Conservation (phyloP, 2,329 filamentous ascomycete species). For the Botrytis cinerea region DNA sequence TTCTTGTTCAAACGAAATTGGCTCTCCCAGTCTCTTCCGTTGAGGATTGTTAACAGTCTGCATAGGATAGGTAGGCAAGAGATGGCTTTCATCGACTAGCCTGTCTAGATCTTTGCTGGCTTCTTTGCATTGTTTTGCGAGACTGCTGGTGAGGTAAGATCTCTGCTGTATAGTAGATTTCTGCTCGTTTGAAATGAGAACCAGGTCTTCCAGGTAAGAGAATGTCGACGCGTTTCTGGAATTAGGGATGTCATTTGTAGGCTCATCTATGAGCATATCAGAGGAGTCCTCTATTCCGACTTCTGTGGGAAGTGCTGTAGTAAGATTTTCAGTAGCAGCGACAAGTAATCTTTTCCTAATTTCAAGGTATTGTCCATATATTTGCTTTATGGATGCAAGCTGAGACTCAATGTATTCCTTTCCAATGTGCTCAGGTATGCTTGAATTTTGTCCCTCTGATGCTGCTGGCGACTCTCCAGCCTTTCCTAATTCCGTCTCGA, state of each 20-base stretch:
- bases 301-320: slow-evolving; percentile 18
- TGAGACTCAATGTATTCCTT: slow-evolving; percentile 32
- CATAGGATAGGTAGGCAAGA: slow-evolving; percentile 56
- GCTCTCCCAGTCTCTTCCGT: slow-evolving; percentile 37
- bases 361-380: slow-evolving; percentile 56
- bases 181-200: slow-evolving; percentile 56
- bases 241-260: slow-evolving; percentile 16
- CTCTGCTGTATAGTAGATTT: slow-evolving; percentile 60
- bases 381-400: slow-evolving; percentile 48
- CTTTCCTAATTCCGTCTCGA: slow-evolving; percentile 61
- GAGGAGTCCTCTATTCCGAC: slow-evolving; percentile 2
- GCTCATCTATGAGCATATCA: background rate
- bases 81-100: slow-evolving; percentile 62
- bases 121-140: slow-evolving; percentile 55
- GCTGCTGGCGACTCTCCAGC: slow-evolving; percentile 45
- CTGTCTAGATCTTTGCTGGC: slow-evolving; percentile 53
- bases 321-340: slow-evolving; percentile 27
- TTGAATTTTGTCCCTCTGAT: slow-evolving; percentile 32
- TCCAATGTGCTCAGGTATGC: slow-evolving; percentile 28
- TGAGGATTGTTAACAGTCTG: slow-evolving; percentile 39
- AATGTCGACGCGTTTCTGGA: slow-evolving; percentile 44
- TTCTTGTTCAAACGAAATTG: slow-evolving; percentile 50
- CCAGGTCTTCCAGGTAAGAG: slow-evolving; percentile 57
- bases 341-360: slow-evolving; percentile 52
- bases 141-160: slow-evolving; percentile 53